phyloP scores from a whole-genome alignment of 176 grass and related monocot species.

The Panicum miliaceum region DNA sequence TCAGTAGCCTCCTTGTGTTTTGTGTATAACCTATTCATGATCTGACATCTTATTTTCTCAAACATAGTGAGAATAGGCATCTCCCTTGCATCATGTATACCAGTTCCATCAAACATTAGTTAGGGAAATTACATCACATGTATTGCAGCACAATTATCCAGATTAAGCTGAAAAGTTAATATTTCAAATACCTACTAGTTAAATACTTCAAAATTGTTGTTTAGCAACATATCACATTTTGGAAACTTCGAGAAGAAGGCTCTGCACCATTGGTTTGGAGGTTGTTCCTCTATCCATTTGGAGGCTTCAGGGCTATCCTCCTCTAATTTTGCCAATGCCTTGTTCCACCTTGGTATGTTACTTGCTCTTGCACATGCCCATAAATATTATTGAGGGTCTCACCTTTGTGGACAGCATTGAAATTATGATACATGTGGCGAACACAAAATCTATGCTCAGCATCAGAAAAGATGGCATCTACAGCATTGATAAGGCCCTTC shows the following conservation, averaged over 20 bases:
- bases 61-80: not conserved
- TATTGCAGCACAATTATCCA: too few species aligned
- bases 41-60: not conserved
- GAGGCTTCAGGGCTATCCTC: too few species aligned
- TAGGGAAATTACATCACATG: not conserved
- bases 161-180: too few species aligned
- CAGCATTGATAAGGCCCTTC: not conserved
- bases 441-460: not conserved
- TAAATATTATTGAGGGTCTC: not conserved
- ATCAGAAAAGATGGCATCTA: not conserved
- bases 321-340: too few species aligned
- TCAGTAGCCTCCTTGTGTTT: not conserved
- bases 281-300: too few species aligned
- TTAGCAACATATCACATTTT: too few species aligned
- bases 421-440: not conserved
- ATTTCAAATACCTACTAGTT: too few species aligned
- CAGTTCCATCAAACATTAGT: not conserved
- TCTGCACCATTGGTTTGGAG: too few species aligned
- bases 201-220: too few species aligned
- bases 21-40: not conserved
- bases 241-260: too few species aligned
- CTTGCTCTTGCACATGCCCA: not conserved
- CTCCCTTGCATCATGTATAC: not conserved
- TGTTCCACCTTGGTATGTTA: not conserved
- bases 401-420: not conserved